Evolutionary conservation across 306 rosid genomes (phyloP), one percentile per base, ranked within the genome.

Genomic region (Arachis stenosperma): DNA sequence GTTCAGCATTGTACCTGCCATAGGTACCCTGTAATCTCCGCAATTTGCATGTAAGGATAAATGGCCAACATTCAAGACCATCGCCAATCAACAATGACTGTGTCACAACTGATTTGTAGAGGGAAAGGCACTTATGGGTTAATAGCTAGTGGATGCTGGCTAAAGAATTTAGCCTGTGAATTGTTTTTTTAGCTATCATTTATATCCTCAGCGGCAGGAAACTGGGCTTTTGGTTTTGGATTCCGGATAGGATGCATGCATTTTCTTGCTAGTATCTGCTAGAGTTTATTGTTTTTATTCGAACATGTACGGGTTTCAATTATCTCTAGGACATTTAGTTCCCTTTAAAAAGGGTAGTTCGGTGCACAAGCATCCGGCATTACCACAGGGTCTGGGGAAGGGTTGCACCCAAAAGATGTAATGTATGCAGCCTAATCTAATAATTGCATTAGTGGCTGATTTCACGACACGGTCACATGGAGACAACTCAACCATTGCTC

Each of bases 181-280:
- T 44, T 47, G 44, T 17, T 17, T 65, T 75, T 75, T 48, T 56
- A 75, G 60, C 15, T 56, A 59, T 65, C 52, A 55, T 55, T 14
- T 62, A 14, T 29, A 44, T 65, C 59, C 44, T 14, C 56, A 22
- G 60, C 43, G 7, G 29, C 43, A 65, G 55, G 22, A 13, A 5
- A 55, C 54, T 4, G 30, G 9, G 15, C 47, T 33, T 46, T 6
- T 57, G 5, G 56, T 39, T 59, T 65, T 75, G 65, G 40, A 33
- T 33, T 33, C 37, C 37, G 4, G 58, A 17, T 7, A 33, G 66
- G 5, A 46, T 29, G 39, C 29, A 30, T 44, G 43, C 44, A 30
- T 71, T 57, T 74, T 53, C 43, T 59, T 14, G 7, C 44, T 10
- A 37, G 7, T 39, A 41, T 64, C 62, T 62, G 7, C 46, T 51